Evolutionary conservation across 176 grass and related monocot species (phyloP), one percentile per base, ranked within the genome.

Genomic region (Aegilops speltoides): DNA sequence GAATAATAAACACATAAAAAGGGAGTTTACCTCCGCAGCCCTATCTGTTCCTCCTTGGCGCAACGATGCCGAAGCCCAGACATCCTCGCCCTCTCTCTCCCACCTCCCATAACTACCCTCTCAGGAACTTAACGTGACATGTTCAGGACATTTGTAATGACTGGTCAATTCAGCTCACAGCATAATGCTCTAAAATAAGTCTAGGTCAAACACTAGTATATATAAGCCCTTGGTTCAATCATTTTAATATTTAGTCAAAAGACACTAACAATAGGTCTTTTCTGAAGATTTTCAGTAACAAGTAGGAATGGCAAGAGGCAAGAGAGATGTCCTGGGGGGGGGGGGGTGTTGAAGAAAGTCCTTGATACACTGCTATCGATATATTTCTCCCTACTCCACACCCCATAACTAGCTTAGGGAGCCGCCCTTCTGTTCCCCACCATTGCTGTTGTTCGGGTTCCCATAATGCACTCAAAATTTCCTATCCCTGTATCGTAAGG

Each of bases 161-260:
- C 71, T 74, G 15, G 71, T 74, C 41, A 24, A 28, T 74, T 46
- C 71, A 48, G 3, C 14, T 48, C 12, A 73, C 71, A 74, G 24
- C 24, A 15, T 43, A 50, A 76, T 50, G 73, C 26, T 76, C 43
- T 29, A 25, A 50, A 76, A 76, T 43, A 19, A 76, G 12, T 29
- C 23, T 50, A 75, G 4, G 72, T 50, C 14, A 50, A 50, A 15
- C 17, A 37, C 67, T 69, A 69, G 3, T 75, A 50, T 43, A 13
- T 75, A 74, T 74, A 75, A 75, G 40, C 41, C 45, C 50, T n/a
- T n/a, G 68, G 68, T 38, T 71, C 68, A 71, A 71, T 38, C 68
- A 68, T 32, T 15, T 68, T 32, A 33, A 71, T 20, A 6, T 71
- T 38, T 71, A 71, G 68, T 71, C 20, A 71, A 9, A 71, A n/a